Evolutionary conservation across 2,329 filamentous ascomycete genomes (phyloP).

Genomic region (Colletotrichum navitas): DNA sequence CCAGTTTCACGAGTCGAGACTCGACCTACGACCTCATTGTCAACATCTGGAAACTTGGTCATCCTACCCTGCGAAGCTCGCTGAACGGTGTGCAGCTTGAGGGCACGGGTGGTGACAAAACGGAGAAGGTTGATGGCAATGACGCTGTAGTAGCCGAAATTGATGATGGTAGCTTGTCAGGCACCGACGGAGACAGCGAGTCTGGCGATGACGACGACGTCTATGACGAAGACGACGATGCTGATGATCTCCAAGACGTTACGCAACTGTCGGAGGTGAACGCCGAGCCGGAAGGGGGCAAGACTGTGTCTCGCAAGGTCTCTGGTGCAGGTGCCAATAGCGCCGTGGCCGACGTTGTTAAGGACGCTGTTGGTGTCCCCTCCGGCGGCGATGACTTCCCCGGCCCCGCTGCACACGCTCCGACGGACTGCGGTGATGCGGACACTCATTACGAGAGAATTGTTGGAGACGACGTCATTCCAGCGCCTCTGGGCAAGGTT

Average conservation of each 20-base stretch:
- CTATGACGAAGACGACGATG: conserved; percentile 84
- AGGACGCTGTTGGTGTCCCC: conserved; percentile 60
- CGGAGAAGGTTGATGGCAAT: conserved; percentile 78
- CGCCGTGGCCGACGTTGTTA: conserved; percentile 60
- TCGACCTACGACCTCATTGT: conserved; percentile 97
- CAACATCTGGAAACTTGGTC: conserved; percentile 97
- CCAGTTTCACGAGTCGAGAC: conserved; percentile 93
- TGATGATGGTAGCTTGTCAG: conserved; percentile 64
- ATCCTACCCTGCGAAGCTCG: conserved; percentile 91
- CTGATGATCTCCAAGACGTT: conserved; percentile 67
- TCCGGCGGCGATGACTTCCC: conserved; percentile 76
- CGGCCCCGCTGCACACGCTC: conserved; percentile 82
- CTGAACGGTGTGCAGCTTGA: conserved; percentile 89
- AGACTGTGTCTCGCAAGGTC: conserved; percentile 76
- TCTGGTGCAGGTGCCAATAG: conserved; percentile 70
- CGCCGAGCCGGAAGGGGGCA: conserved; percentile 70
- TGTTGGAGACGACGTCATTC: conserved; percentile 86
- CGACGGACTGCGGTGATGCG: conserved; percentile 87
- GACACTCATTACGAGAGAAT: conserved; percentile 86
- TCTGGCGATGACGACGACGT: conserved; percentile 74
- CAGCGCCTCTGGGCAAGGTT: conserved; percentile 90
- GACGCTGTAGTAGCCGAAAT: conserved; percentile 48
- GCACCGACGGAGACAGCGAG: conserved; percentile 73
- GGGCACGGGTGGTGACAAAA: conserved; percentile 88
- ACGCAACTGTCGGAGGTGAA: conserved; percentile 55